Conservation (phyloP, 768 basidiomycete genomes). For the Trametopsis cervina region DNA sequence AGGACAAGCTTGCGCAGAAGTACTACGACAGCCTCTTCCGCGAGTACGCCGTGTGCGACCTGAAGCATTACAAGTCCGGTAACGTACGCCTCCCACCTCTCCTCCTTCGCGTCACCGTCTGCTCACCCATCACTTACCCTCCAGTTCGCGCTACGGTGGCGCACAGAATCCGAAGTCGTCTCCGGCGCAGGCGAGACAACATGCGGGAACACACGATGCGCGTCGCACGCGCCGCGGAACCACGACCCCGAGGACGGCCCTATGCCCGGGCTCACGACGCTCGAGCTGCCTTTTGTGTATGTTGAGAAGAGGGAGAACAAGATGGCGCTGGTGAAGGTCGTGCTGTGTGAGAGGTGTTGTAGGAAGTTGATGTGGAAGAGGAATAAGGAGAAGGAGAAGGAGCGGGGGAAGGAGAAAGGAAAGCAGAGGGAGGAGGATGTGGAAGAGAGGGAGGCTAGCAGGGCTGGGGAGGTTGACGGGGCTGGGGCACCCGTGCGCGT, state of each 20-base stretch:
- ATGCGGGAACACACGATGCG: slow-evolving; percentile 86
- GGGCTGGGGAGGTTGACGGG: background rate
- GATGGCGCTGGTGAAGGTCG: slow-evolving; percentile 85
- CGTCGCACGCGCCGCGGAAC: slow-evolving; percentile 35
- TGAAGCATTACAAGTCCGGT: slow-evolving; percentile 94
- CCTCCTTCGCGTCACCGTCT: background rate
- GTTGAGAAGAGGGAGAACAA: slow-evolving; percentile 69
- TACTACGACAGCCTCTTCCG: slow-evolving; percentile 87
- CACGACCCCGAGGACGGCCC: slow-evolving; percentile 13
- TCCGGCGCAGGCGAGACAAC: slow-evolving; percentile 79
- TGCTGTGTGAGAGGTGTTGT: slow-evolving; percentile 71
- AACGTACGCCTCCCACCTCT: slow-evolving; percentile 44
- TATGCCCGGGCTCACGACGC: slow-evolving; percentile 46
- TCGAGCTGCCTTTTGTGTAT: slow-evolving; percentile 90
- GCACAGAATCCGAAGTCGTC: slow-evolving; percentile 87
- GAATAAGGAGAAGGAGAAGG: slow-evolving; percentile 38
- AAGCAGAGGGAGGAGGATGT: slow-evolving; percentile 1
- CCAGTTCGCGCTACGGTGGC: slow-evolving; percentile 88
- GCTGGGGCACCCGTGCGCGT: background rate
- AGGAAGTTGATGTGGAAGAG: slow-evolving; percentile 87
- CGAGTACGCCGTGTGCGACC: slow-evolving; percentile 87
- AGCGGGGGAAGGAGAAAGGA: background rate
- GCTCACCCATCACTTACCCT: background rate
- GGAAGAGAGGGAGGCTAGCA: too few relatives aligned
- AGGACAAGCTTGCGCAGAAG: slow-evolving; percentile 80